phyloP scores from a whole-genome alignment of 495 filamentous ascomycete species.

The Bathelium albidoporum region DNA sequence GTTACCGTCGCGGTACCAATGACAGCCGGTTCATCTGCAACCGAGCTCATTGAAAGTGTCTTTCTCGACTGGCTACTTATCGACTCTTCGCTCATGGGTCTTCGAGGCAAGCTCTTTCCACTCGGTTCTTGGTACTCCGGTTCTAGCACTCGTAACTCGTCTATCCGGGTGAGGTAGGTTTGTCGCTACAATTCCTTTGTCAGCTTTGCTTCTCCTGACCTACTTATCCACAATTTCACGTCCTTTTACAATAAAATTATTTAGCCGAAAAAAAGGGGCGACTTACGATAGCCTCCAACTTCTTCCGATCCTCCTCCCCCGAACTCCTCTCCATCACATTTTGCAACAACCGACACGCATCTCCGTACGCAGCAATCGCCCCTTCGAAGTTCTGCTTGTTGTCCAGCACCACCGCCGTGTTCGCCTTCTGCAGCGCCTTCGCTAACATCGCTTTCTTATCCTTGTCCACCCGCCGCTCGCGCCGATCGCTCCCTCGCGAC shows the following conservation, averaged over 20 bases:
- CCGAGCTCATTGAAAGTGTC: not conserved
- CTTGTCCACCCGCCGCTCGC: conserved; percentile 21
- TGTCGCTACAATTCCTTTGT: conserved; percentile 48
- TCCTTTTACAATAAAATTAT: too few species aligned
- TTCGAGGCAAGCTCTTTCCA: conserved; percentile 47
- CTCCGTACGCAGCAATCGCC: conserved; percentile 80
- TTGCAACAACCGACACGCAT: conserved; percentile 75
- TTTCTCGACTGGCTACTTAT: conserved; percentile 1
- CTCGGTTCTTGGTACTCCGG: conserved; percentile 37
- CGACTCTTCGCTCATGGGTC: conserved; percentile 59
- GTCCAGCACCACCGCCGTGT: conserved; percentile 87
- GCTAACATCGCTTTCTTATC: conserved; percentile 82
- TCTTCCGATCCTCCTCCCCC: conserved; percentile 71
- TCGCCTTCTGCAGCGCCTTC: conserved; percentile 85
- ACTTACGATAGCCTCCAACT: conserved; percentile 84
- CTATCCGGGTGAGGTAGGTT: conserved; percentile 81
- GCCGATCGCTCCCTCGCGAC: conserved; percentile 3
- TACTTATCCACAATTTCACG: too few species aligned
- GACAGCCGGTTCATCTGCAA: conserved; percentile 31
- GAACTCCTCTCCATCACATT: conserved; percentile 77
- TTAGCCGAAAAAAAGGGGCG: too few species aligned
- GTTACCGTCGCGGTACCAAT: conserved; percentile 39
- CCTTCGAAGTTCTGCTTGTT: conserved; percentile 91
- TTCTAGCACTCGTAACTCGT: conserved; percentile 65
- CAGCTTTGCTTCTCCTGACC: not conserved